phyloP scores from a whole-genome alignment of 257 asterid species.

The Plantago elongata region DNA sequence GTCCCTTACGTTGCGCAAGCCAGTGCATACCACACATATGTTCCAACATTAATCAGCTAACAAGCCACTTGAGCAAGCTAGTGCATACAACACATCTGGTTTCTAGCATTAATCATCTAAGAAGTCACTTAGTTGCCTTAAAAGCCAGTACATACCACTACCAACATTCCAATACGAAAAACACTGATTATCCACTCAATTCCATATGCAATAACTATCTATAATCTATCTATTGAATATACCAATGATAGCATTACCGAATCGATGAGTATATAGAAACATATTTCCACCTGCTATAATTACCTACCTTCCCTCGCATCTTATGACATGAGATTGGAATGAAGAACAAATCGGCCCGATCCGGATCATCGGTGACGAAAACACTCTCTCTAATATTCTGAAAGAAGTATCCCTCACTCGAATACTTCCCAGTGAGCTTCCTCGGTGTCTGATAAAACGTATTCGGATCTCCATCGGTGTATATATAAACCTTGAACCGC shows the following conservation, averaged over 20 bases:
- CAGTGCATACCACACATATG: too few species aligned
- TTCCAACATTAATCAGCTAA: too few species aligned
- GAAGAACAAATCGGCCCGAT: slow-evolving; percentile 85
- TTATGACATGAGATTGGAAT: slow-evolving; percentile 97
- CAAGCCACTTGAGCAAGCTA: too few species aligned
- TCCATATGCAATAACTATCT: too few species aligned
- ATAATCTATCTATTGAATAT: too few species aligned
- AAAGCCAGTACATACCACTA: neutral
- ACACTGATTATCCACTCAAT: too few species aligned
- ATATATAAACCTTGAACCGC: slow-evolving; percentile 84
- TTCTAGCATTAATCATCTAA: too few species aligned
- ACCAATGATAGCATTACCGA: too few species aligned
- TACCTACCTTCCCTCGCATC: slow-evolving; percentile 94
- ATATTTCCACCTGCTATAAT: neutral
- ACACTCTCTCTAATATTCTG: slow-evolving; percentile 87
- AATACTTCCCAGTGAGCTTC: slow-evolving; percentile 91
- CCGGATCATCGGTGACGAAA: slow-evolving; percentile 74
- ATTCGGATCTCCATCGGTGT: slow-evolving; percentile 90
- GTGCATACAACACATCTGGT: too few species aligned
- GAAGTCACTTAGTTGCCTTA: neutral
- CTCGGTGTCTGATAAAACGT: slow-evolving; percentile 94
- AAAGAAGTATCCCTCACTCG: slow-evolving; percentile 93
- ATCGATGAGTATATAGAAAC: too few species aligned
- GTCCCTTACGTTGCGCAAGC: too few species aligned
- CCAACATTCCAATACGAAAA: neutral